A percentile compares a stretch with the other conserved stretches of the same genome.
phyloP scores from a whole-genome alignment of 331 rosid species.

The Spiraea crenata region DNA sequence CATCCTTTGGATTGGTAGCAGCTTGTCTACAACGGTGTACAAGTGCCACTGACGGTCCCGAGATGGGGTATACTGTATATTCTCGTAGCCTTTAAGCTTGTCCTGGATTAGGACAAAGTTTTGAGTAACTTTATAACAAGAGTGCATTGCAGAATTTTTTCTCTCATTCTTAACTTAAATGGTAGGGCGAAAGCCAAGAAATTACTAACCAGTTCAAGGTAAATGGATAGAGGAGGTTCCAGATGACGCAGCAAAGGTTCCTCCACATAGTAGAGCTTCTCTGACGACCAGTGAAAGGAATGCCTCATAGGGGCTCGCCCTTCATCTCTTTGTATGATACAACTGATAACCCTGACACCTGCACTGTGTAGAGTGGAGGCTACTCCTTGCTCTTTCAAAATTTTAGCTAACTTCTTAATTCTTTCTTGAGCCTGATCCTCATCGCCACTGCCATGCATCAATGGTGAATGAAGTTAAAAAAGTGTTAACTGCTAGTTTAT shows the following conservation, averaged over 20 bases:
- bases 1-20: conserved; percentile 76
- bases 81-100: conserved; percentile 88
- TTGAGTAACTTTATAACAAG: conserved; percentile 32
- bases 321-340: conserved; percentile 99
- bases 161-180: background rate
- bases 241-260: conserved; percentile 94
- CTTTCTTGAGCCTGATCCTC: conserved; percentile 99
- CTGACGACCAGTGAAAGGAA: conserved; percentile 94
- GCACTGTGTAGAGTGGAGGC: conserved; percentile 67
- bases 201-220: conserved; percentile 90
- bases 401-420: conserved; percentile 87
- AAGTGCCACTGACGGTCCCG: conserved; percentile 99
- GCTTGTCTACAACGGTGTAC: conserved; percentile 81
- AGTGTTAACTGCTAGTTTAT: conserved; percentile 17
- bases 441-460: conserved; percentile 78
- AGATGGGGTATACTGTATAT: conserved; percentile 81
- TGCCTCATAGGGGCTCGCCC: conserved; percentile 99
- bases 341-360: conserved; percentile 90
- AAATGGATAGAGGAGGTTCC: conserved; percentile 96
- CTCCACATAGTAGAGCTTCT: conserved; percentile 72
- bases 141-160: conserved; percentile 3
- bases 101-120: conserved; percentile 53
- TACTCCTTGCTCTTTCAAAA: conserved; percentile 83
- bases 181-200: conserved; percentile 10
- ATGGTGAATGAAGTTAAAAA: conserved; percentile 27